A percentile compares a stretch with the other conserved stretches of the same genome.
These are phyloP conservation scores for Colletotrichum tanaceti DNA, from an alignment of 2,329 filamentous ascomycete species.

Conservation along the genomic window DNA sequence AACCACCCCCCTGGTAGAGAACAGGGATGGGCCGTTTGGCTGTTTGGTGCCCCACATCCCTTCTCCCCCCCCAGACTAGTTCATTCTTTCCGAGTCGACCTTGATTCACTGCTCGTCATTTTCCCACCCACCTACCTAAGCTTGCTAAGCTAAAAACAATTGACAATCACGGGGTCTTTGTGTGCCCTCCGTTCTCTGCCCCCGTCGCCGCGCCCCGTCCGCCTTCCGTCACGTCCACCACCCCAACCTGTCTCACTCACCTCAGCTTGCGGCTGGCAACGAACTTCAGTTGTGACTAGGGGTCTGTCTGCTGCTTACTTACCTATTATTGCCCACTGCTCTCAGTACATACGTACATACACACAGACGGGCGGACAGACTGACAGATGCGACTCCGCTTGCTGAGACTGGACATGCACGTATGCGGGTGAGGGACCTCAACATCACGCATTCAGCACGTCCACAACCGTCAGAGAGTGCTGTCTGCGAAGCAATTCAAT, in stretches of 20 bases:
- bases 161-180: constrained; percentile 29
- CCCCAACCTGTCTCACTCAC: constrained; percentile 9
- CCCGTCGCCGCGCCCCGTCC: constrained; percentile 10
- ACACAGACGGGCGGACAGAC: too few species aligned
- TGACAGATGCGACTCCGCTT: neutral
- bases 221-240: constrained; percentile 13
- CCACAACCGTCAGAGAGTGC: constrained; percentile 30
- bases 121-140: too few species aligned
- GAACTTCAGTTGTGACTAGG: constrained; percentile 5
- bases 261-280: constrained; percentile 14
- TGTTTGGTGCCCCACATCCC: constrained; percentile 23
- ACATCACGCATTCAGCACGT: constrained; percentile 28
- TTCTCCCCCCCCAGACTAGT: constrained; percentile 6
- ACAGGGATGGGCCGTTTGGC: constrained; percentile 30
- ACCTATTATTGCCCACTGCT: neutral
- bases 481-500: constrained; percentile 17
- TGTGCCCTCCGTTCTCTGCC: constrained; percentile 15
- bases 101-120: constrained; percentile 37
- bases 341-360: neutral
- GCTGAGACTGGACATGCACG: constrained; percentile 22
- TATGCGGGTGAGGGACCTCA: constrained; percentile 20
- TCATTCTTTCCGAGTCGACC: constrained; percentile 27
- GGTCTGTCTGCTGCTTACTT: constrained; percentile 2
- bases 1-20: constrained; percentile 32
- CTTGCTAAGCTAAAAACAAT: neutral